phyloP scores from a whole-genome alignment of 495 filamentous ascomycete species.

The Xylaria nigripes region DNA sequence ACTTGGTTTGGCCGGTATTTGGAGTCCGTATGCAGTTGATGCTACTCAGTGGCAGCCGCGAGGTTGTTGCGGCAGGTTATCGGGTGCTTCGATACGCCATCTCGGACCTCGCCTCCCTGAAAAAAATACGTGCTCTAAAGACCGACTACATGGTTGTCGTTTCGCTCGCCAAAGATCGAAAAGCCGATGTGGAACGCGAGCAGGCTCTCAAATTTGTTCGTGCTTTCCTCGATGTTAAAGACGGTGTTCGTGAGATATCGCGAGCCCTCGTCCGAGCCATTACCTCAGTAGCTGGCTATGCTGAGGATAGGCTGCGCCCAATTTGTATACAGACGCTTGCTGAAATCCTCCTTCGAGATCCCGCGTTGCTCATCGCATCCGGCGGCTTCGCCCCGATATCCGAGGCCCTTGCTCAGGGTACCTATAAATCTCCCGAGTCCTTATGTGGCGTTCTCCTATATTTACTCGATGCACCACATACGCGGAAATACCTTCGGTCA shows the following conservation, averaged over 20 bases:
- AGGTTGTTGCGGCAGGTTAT: constrained; percentile 92
- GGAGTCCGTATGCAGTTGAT: constrained; percentile 87
- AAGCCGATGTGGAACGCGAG: constrained; percentile 90
- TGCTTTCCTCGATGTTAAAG: constrained; percentile 92
- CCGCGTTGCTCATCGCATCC: constrained; percentile 64
- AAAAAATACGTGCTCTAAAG: constrained; percentile 76
- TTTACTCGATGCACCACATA: constrained; percentile 74
- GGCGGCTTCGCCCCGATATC: constrained; percentile 75
- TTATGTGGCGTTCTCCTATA: constrained; percentile 77
- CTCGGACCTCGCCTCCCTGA: constrained; percentile 79
- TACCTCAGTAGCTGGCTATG: constrained; percentile 80
- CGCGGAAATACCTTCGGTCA: constrained; percentile 68
- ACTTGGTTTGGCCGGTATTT: constrained; percentile 90
- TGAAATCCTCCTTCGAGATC: constrained; percentile 82
- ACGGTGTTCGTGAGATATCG: constrained; percentile 81
- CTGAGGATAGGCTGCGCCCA: constrained; percentile 67
- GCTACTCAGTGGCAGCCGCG: constrained; percentile 88
- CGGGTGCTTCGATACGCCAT: constrained; percentile 89
- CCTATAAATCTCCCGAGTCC: constrained; percentile 83
- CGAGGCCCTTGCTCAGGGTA: constrained; percentile 81
- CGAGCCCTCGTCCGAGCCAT: constrained; percentile 78
- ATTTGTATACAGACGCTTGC: constrained; percentile 89
- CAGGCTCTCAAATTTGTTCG: constrained; percentile 95
- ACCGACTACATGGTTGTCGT: constrained; percentile 87
- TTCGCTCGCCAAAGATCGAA: constrained; percentile 89